These are phyloP conservation scores for Barbatosphaeria neglecta DNA, from an alignment of 495 filamentous ascomycete genomes.

Conservation along the genomic window DNA sequence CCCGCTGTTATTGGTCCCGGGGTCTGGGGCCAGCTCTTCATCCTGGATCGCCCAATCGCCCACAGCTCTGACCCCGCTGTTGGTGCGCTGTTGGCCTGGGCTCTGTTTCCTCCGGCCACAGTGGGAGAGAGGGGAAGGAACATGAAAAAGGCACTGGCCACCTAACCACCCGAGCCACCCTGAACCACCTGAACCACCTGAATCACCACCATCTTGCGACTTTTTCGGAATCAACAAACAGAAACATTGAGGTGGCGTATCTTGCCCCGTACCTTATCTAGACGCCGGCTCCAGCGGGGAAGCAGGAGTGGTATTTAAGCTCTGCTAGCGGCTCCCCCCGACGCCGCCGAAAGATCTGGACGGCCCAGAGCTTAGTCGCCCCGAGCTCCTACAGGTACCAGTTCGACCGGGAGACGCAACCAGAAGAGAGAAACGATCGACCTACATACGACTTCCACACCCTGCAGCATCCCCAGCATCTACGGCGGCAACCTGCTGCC, in stretches of 20 bases:
- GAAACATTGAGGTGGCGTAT: no score
- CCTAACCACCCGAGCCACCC: neutral
- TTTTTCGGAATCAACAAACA: neutral
- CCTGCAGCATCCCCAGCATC: constrained; percentile 9
- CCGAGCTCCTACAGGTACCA: no score
- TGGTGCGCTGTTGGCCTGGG: constrained; percentile 9
- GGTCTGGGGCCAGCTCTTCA: constrained; percentile 21
- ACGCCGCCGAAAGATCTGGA: neutral
- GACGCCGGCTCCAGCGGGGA: no score
- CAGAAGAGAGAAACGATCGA: constrained; percentile 1
- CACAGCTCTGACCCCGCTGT: constrained; percentile 15
- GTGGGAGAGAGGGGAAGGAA: neutral
- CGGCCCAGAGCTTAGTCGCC: neutral
- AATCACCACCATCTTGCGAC: no score
- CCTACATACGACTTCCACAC: constrained; percentile 1
- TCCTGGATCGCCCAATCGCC: constrained; percentile 16
- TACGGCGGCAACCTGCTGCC: constrained; percentile 6
- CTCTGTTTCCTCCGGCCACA: constrained; percentile 5
- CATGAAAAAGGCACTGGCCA: no score
- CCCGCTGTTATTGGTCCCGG: constrained; percentile 17
- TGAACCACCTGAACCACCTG: no score
- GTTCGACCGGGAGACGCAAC: neutral
- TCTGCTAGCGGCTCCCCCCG: neutral
- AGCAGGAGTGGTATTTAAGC: neutral
- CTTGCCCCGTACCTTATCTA: no score